phyloP scores from a whole-genome alignment of 2,329 filamentous ascomycete species.

The Nemania sp. region DNA sequence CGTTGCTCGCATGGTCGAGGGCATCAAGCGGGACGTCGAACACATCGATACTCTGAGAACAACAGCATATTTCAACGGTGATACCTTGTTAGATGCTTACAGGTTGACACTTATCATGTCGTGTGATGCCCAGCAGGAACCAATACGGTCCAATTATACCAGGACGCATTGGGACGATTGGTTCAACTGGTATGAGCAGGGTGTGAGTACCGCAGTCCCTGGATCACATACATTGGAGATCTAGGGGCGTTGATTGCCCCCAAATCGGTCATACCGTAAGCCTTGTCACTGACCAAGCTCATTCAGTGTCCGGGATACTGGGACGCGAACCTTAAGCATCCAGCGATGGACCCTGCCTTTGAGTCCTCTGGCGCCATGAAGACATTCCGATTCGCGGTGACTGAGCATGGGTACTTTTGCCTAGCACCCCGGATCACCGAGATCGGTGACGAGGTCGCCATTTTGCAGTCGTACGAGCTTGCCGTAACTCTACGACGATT shows the following conservation, averaged over 20 bases:
- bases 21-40: constrained; percentile 15
- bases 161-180: constrained; percentile 19
- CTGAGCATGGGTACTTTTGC: constrained; percentile 32
- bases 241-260: too few species aligned
- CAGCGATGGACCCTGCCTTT: constrained; percentile 17
- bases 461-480: constrained; percentile 26
- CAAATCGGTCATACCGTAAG: background rate
- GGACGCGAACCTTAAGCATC: background rate
- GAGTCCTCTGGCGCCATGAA: constrained; percentile 20
- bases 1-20: constrained; percentile 8
- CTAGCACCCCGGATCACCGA: constrained; percentile 24
- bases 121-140: constrained; percentile 17
- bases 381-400: constrained; percentile 31
- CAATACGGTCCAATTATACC: constrained; percentile 12
- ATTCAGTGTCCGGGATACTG: constrained; percentile 21
- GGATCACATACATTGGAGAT: too few species aligned
- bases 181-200: constrained; percentile 19
- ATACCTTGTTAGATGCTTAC: constrained; percentile 17
- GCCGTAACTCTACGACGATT: constrained; percentile 20
- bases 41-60: background rate
- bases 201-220: constrained; percentile 12
- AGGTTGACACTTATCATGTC: constrained; percentile 24
- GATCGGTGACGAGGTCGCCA: constrained; percentile 24
- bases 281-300: background rate
- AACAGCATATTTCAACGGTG: constrained; percentile 18